Evolutionary conservation across 2,329 filamentous ascomycete species (phyloP).

Genomic region (Calonectria crousiana): DNA sequence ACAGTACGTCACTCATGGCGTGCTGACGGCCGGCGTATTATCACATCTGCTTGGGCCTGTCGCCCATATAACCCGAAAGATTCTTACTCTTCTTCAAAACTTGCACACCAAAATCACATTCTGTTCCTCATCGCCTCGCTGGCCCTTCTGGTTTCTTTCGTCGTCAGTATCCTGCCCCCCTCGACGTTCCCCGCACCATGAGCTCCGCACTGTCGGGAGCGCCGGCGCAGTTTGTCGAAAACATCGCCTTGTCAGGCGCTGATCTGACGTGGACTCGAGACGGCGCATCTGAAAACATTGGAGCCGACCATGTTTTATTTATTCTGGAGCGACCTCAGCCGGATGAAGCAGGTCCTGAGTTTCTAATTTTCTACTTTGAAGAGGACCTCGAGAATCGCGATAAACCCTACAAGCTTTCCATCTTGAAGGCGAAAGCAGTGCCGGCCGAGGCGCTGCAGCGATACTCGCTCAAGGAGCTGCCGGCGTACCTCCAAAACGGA

Average conservation of each 20-base stretch:
- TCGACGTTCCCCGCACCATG: constrained; percentile 25
- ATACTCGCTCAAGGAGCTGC: constrained; percentile 53
- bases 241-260: constrained; percentile 39
- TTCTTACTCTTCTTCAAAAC: background rate
- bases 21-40: background rate
- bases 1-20: background rate
- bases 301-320: constrained; percentile 46
- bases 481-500: constrained; percentile 50
- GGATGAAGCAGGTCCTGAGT: background rate
- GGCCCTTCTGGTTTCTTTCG: too few relatives aligned
- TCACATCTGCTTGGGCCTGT: background rate
- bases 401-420: constrained; percentile 44
- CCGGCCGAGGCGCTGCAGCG: constrained; percentile 54
- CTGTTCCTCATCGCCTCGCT: background rate
- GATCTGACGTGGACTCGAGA: constrained; percentile 45
- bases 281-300: constrained; percentile 29
- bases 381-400: constrained; percentile 47
- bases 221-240: constrained; percentile 20
- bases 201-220: background rate
- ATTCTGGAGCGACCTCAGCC: constrained; percentile 30
- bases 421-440: constrained; percentile 44
- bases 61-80: background rate
- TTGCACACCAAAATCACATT: background rate
- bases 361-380: constrained; percentile 54
- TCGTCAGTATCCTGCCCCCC: background rate